These are phyloP conservation scores for Suillus subaureus DNA, from an alignment of 768 basidiomycete species.

Conservation along the genomic window DNA sequence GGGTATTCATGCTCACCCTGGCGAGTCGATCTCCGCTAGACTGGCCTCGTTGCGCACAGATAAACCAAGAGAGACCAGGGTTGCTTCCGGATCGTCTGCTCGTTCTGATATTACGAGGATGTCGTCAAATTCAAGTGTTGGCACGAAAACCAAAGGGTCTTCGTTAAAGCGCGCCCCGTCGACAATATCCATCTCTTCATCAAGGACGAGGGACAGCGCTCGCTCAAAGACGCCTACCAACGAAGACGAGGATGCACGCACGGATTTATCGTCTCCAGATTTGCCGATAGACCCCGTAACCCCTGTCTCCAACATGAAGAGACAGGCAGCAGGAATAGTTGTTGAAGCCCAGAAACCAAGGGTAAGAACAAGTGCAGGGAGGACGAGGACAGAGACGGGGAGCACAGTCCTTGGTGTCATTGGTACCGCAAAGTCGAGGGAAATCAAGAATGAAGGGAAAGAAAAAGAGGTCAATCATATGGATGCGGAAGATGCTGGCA, in stretches of 20 bases:
- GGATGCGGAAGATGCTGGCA: slow-evolving; percentile 20
- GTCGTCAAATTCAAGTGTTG: neutral
- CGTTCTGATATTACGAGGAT: slow-evolving; percentile 2
- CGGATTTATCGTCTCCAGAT: slow-evolving; percentile 31
- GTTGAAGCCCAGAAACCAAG: neutral
- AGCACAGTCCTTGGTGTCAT: slow-evolving; percentile 33
- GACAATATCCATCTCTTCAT: slow-evolving; percentile 3
- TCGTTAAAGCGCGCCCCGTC: slow-evolving; percentile 1
- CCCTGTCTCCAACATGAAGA: slow-evolving; percentile 31
- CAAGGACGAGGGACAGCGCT: slow-evolving; percentile 1
- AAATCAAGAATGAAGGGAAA: slow-evolving; percentile 37
- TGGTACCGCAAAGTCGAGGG: slow-evolving; percentile 52
- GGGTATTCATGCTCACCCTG: neutral
- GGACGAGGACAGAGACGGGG: slow-evolving; percentile 9
- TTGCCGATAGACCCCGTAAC: slow-evolving; percentile 36
- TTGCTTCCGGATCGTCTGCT: slow-evolving; percentile 3
- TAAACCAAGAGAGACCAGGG: neutral
- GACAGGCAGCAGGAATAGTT: slow-evolving; percentile 16
- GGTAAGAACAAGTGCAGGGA: slow-evolving; percentile 6
- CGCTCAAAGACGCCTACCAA: slow-evolving; percentile 20
- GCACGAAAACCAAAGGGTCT: neutral
- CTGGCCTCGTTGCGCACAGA: neutral
- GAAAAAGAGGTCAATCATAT: slow-evolving; percentile 27
- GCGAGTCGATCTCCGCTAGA: neutral
- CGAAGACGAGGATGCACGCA: slow-evolving; percentile 10